Evolutionary conservation across 2,329 filamentous ascomycete species (phyloP), one percentile per base, ranked within the genome.

Genomic region (Phyllosticta ampelicida): DNA sequence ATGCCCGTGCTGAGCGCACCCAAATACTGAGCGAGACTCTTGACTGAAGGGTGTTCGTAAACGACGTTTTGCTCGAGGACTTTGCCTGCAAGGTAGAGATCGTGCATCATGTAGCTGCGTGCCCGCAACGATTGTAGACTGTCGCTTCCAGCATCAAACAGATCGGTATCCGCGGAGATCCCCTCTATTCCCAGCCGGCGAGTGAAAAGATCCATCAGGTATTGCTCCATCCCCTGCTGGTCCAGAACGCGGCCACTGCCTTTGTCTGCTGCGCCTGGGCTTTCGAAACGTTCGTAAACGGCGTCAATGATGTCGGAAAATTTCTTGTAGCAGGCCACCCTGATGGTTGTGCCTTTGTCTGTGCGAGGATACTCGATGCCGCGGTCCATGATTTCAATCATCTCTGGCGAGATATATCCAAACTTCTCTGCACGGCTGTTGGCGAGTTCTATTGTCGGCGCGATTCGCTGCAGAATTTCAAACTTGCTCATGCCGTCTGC

Each of bases 71-170:
- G 77, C 0, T 76, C 75, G 0, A 85, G 66, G 5, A 54, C 48
- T 13, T 61, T 61, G 0, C 76, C 75, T 1, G 74, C 72, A 1
- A 82, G 63, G 23, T 82, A 74, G 1, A 86, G 65, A 0, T 77
- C 72, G 11, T 76, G 75, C 56, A 80, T 69, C 26, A 86, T 77
- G 1, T 73, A 68, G 16, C 74, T 74, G 61, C 83, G 76, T 59
- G 83, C 76, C 55, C 78, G 76, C 26, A 83, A 81, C 1, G 81
- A 78, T 61, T 83, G 79, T 23, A 86, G 67, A 51, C 78, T 82
- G 65, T 86, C 83, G 1, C 85, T 71, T 0, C 83, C 83, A 0
- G 75, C 69, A 0, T 74, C 69, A 64, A 85, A 86, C 64, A 86
- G 80, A 64, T 86, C 83, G 0, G 77, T 74, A 18, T 78, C 75